Base-by-base conservation (phyloP, 495 filamentous ascomycete species). In the Jackrogersella minutella region DNA sequence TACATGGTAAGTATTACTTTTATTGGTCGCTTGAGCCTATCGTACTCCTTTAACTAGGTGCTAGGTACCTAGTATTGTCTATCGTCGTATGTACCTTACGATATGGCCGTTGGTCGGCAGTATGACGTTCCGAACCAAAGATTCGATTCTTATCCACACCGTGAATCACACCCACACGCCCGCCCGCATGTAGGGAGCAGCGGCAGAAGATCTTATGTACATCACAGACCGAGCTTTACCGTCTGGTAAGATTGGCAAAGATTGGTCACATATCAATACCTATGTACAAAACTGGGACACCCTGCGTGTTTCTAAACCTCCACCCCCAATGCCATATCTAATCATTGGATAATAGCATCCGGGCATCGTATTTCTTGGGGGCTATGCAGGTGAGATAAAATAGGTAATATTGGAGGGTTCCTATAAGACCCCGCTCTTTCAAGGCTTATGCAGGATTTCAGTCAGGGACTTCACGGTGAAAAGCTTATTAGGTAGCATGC, bases 371-470 rank as follows among this genome's bases (percentile, higher is more conserved):
- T n/a, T 9, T 22, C 31, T 60, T 60, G 46, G 58, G 58, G 46
- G 43, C 43, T 44, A 61, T 61, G 44, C 36, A 44, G 30, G 41
- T 46, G 31, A 30, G 31, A 26, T 49, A n/a, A n/a, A n/a, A n/a
- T n/a, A n/a, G n/a, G n/a, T n/a, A n/a, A n/a, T n/a, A n/a, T n/a
- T n/a, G n/a, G n/a, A n/a, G n/a, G n/a, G n/a, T n/a, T n/a, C n/a
- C n/a, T 30, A 43, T 33, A 34, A 24, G 14, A 40, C 57, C 57
- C 57, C 44, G 44, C 44, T 41, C 44, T 50, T 26, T 14, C 36
- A 10, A 37, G 36, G 19, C 16, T 34, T 14, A 40, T 33, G 34
- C 24, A 52, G 21, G 21, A 19, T 52, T 53, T 50, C 22, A 8
- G 21, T 21, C 36, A 43, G 52, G 52, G 52, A 7, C 26, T 34